A percentile compares a stretch with the other conserved stretches of the same genome.
phyloP scores from a whole-genome alignment of 106 monocot species.

The Chionographis japonica region DNA sequence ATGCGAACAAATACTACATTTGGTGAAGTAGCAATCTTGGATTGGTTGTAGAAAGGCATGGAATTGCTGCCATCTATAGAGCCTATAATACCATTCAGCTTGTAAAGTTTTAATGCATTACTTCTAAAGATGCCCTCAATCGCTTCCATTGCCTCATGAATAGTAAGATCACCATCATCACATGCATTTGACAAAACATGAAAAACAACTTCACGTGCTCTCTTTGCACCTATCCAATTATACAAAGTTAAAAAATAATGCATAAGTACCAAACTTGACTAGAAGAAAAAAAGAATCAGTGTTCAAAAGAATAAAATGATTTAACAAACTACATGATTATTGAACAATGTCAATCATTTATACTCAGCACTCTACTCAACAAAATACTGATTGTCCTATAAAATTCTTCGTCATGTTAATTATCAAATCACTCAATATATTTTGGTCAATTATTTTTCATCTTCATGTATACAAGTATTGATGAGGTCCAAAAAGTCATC shows the following conservation, averaged over 20 bases:
- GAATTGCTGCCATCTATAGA: slow-evolving; percentile 20
- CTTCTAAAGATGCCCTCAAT: slow-evolving; percentile 64
- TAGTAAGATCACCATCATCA: slow-evolving; percentile 83
- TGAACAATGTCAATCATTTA: no score
- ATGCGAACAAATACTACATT: slow-evolving; percentile 66
- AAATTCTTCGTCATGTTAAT: no score
- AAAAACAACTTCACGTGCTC: slow-evolving; percentile 77
- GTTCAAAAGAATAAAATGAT: no score
- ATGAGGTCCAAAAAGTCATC: no score
- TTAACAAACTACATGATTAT: no score
- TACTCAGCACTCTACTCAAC: no score
- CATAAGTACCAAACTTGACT: no score
- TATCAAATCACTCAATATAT: no score
- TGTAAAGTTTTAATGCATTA: slow-evolving; percentile 70
- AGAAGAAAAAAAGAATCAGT: neutral
- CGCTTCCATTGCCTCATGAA: slow-evolving; percentile 77
- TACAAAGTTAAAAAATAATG: neutral
- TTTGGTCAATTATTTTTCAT: no score
- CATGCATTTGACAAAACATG: slow-evolving; percentile 68
- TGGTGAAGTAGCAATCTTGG: slow-evolving; percentile 4
- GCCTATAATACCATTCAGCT: slow-evolving; percentile 39
- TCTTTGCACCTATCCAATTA: slow-evolving; percentile 60
- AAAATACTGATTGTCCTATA: no score
- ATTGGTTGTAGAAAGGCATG: neutral
- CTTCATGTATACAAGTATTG: no score